Base-by-base conservation (phyloP, 495 filamentous ascomycete genomes). In the Polyplosphaeria fusca region DNA sequence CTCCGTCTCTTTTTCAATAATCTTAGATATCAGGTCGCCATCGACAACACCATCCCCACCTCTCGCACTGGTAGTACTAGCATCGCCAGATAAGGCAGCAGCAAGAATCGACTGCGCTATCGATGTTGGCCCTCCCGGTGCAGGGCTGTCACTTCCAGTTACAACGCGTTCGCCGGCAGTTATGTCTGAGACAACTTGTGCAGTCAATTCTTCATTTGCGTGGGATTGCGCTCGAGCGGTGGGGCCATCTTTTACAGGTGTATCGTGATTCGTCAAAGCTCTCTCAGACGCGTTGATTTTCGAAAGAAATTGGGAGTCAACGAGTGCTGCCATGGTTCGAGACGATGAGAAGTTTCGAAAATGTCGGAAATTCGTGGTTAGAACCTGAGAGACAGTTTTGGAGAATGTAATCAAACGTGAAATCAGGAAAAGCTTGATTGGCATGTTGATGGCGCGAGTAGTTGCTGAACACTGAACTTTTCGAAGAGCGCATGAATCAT, bases 211-310 rank as follows among this genome's bases (percentile, higher is more conserved):
- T 16, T 67, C 52, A 51, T 63, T 58, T 20, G 48, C 53, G 24
- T 71, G 63, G 7, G 43, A 49, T 41, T 70, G 69, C 0, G 69
- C 67, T 26, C 44, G 47, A 5, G 67, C 67, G 14, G 67, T 68
- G 9, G 63, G 67, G 0, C 67, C 67, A n/a, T 63, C 65, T 11
- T 46, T 7, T 5, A 54, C 48, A 19, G 56, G 49, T 5, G 39
- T 35, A 20, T 48, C 48, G 28, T 46, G 16, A 2, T 47, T 24
- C 2, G 57, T 60, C 28, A 54, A 2, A 2, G 5, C 18, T 11
- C 54, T 60, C 32, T 65, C 18, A 18, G 65, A 65, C 0, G 30
- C 43, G 1, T 57, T 64, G 28, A 69, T 68, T 22, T 48, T 48
- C 4, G 60, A 61, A 48, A 71, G 65, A 39, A 60, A 61, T 32